phyloP scores from a whole-genome alignment of 208 protist species.

The Wallacemonas rigidus region DNA sequence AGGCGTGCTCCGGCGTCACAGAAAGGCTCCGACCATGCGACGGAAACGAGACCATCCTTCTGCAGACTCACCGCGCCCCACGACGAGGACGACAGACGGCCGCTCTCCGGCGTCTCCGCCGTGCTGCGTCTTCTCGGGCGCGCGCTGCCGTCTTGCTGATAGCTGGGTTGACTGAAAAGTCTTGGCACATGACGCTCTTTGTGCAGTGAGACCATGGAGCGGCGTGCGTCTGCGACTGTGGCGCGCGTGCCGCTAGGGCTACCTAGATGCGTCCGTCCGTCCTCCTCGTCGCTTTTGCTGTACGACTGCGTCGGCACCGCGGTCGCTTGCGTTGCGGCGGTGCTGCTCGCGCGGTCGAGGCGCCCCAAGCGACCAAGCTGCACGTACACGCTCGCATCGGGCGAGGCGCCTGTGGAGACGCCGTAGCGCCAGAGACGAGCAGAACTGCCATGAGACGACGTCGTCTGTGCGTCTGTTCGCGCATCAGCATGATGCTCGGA shows the following conservation, averaged over 20 bases:
- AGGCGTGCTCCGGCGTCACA: neutral
- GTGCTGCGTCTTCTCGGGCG: neutral
- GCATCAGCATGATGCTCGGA: neutral
- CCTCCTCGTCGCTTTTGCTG: no score
- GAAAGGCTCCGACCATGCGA: neutral
- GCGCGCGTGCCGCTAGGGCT: no score
- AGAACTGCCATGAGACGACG: neutral
- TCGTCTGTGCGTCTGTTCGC: neutral
- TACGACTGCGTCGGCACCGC: no score
- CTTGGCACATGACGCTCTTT: neutral
- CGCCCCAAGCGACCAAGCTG: neutral
- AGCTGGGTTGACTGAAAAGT: slow-evolving; percentile 15
- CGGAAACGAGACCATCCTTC: neutral
- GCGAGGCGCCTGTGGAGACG: neutral
- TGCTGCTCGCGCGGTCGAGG: neutral
- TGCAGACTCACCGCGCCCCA: neutral
- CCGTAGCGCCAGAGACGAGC: neutral
- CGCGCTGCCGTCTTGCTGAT: neutral
- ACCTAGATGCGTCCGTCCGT: no score
- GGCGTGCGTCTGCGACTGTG: neutral
- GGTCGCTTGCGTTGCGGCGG: no score
- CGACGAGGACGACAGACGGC: slow-evolving; percentile 1
- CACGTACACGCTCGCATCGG: neutral
- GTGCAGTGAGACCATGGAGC: neutral
- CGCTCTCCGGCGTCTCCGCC: neutral